Evolutionary conservation across 805 yeast genomes (phyloP).

Genomic region (Lachancea nothofagi): DNA sequence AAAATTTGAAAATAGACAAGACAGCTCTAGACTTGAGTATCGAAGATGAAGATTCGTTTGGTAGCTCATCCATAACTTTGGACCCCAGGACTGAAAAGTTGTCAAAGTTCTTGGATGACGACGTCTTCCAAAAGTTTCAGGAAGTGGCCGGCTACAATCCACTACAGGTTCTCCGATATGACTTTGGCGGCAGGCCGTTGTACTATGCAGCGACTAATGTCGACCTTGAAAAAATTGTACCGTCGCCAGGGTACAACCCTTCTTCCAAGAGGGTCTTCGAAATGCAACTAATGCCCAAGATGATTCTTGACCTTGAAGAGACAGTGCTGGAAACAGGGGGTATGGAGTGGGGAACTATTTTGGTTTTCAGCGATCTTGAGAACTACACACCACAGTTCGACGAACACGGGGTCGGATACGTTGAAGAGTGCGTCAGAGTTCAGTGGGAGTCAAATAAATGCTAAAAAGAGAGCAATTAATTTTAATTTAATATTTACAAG

Average conservation of each 20-base stretch:
- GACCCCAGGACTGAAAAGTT: constrained; percentile 45
- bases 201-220: constrained; percentile 52
- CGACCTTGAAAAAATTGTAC: constrained; percentile 37
- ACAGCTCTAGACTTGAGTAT: constrained; percentile 42
- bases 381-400: constrained; percentile 58
- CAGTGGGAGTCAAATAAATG: constrained; percentile 61
- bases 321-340: constrained; percentile 53
- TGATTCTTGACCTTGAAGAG: constrained; percentile 75
- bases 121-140: constrained; percentile 72
- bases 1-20: constrained; percentile 47
- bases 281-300: constrained; percentile 90
- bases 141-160: constrained; percentile 77
- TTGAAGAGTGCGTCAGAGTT: constrained; percentile 75
- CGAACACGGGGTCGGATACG: constrained; percentile 65
- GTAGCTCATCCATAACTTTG: constrained; percentile 25
- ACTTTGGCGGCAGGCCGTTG: constrained; percentile 71
- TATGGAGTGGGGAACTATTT: constrained; percentile 96
- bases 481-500: constrained; percentile 9
- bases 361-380: constrained; percentile 69
- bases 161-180: constrained; percentile 79
- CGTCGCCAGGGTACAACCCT: constrained; percentile 59
- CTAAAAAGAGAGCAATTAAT: background rate
- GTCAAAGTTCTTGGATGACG: constrained; percentile 61
- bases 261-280: constrained; percentile 63
- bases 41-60: constrained; percentile 28